Percentiles rank a stretch among this genome's conserved stretches.
Evolutionary conservation across 352 stramenopile species (phyloP).

Genomic region (Thalassiosira sp.): DNA sequence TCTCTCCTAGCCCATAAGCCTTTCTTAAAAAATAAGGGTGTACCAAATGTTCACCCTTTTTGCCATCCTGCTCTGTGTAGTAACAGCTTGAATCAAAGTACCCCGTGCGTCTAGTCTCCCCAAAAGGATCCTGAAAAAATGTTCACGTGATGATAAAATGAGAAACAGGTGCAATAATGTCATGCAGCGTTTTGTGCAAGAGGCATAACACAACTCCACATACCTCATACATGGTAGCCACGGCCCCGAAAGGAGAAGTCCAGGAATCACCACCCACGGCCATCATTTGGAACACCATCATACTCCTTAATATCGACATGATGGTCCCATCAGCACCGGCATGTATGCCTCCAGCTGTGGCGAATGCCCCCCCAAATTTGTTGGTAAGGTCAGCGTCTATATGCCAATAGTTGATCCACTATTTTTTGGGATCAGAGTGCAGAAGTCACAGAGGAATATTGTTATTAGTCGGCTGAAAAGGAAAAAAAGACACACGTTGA

Average conservation of each 20-base stretch:
- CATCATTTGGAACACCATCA: conserved; percentile 89
- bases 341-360: conserved; percentile 85
- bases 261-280: conserved; percentile 86
- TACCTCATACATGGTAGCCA: conserved; percentile 84
- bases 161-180: neutral
- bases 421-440: conserved; percentile 54
- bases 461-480: neutral
- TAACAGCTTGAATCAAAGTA: conserved; percentile 44
- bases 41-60: conserved; percentile 81
- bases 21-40: conserved; percentile 86
- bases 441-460: neutral
- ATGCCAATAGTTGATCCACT: conserved; percentile 85
- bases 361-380: conserved; percentile 88
- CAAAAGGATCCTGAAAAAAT: conserved; percentile 36
- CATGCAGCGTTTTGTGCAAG: neutral
- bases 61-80: conserved; percentile 50
- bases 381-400: conserved; percentile 83
- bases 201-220: neutral
- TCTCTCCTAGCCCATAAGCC: conserved; percentile 83
- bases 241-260: conserved; percentile 86
- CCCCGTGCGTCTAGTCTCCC: conserved; percentile 26
- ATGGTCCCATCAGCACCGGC: conserved; percentile 87
- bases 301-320: conserved; percentile 86
- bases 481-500: neutral
- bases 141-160: neutral